Base-by-base conservation (phyloP, 139 green algal species). In the Klebsormidium nitens region DNA sequence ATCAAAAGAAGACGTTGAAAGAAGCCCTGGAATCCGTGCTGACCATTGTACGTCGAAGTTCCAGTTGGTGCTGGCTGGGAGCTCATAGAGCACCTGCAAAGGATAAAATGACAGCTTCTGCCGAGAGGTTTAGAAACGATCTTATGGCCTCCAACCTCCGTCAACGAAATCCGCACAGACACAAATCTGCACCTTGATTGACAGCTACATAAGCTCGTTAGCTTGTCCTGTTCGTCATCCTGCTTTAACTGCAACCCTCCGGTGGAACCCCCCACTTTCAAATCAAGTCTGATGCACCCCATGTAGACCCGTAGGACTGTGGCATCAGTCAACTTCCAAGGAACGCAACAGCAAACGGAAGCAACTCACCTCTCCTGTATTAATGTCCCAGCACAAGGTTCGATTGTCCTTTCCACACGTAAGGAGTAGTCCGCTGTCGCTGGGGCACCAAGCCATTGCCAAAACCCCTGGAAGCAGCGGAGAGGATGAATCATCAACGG, bases 381-480 rank as follows among this genome's bases (percentile, higher is more conserved):
- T 60, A 0, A 90, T 87, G 57, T 98, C 89, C 95, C 95, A 99
- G 73, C 89, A 89, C 50, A 98, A 85, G 26, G 87, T 96, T 59
- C 89, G 87, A 77, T 91, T 89, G 83, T 99, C 95, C 80, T 96
- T 96, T 59, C 77, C 89, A 44, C 83, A 91, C 28, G 82, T 89
- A 14, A 98, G 85, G 36, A 99, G 76, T 76, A 98, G 74, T 3
- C 72, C 74, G 23, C 91, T 76, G 76, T 99, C 95, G 35, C 90
- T 83, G 0, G 72, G 74, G 52, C 84, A 96, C 95, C 95, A 99
- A 0, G 88, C 87, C 81, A 98, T 85, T n/a, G n/a, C 81, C 36
- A 19, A 36, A 65, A 37, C 17, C 35, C 47, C 28, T 37, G 36
- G 5, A 35, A 47, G 35, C 14, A 57, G 61, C n/a, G 39, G 40